Evolutionary conservation across 2,329 filamentous ascomycete species (phyloP), one percentile per base, ranked within the genome.

Genomic region (Xylariaceae sp.): DNA sequence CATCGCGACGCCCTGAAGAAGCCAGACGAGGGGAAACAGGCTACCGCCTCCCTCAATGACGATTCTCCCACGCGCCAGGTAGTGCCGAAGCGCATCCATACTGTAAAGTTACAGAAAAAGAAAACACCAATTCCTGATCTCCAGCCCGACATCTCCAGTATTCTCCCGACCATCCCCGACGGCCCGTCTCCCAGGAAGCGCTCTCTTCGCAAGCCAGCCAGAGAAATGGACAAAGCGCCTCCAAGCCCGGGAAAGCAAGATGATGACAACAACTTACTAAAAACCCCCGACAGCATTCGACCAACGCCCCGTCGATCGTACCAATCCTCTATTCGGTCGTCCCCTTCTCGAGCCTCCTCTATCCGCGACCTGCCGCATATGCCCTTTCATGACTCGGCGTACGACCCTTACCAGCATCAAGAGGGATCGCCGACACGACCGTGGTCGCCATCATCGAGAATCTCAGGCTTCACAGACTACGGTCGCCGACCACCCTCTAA

Each of bases 401-500:
- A 87, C 64, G 68, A 78, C 7, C 76, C 79, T 12, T 87, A 81
- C 60, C 76, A 76, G 37, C 73, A 74, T 40, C 70, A 74, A 53
- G 76, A 71, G 12, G 64, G 69, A 11, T 84, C 84, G 4, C 81
- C 81, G 0, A 78, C 79, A 1, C 74, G 82, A 53, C 76, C 81
- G 1, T 87, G 82, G 80, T 78, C 79, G 1, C 80, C 82, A 0
- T 77, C 56, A 2, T 57, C 78, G 12, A 73, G 74, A 56, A 67
- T 70, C 51, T 75, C 74, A 27, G 64, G 62, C 1, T 76, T 76
- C 2, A 74, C 75, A 34, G 88, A 91, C 57, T 89, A 88, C 71
- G 71, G 80, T 31, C 80, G 88, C 50, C 87, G 88, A 6, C 86
- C 89, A 2, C 82, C 88, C 1, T 82, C 85, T 0, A 84, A 78